These are phyloP conservation scores for Chytriomyces sp. DNA, from an alignment of 192 early-diverging fungal genomes.

Conservation along the genomic window DNA sequence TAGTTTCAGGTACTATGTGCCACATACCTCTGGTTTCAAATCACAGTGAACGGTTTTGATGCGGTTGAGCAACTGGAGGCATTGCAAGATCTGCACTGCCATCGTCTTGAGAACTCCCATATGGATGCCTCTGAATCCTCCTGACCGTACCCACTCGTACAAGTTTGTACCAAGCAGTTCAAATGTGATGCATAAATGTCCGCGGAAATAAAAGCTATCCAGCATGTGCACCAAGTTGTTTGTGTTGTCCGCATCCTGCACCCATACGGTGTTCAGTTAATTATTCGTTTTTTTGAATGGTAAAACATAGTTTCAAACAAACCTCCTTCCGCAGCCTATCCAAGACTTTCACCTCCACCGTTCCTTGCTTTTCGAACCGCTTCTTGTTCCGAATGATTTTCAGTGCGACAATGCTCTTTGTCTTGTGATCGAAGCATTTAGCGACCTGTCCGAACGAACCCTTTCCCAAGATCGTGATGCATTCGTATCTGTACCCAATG, in stretches of 20 bases:
- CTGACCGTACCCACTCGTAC: slow-evolving; percentile 95
- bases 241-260: slow-evolving; percentile 78
- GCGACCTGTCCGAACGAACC: slow-evolving; percentile 95
- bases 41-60: slow-evolving; percentile 93
- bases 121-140: slow-evolving; percentile 88
- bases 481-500: slow-evolving; percentile 90
- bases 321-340: slow-evolving; percentile 83
- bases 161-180: slow-evolving; percentile 93
- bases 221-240: slow-evolving; percentile 87
- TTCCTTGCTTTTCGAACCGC: slow-evolving; percentile 95
- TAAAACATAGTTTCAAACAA: slow-evolving; percentile 21
- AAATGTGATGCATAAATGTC: slow-evolving; percentile 93
- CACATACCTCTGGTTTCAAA: slow-evolving; percentile 90
- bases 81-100: slow-evolving; percentile 82
- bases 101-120: slow-evolving; percentile 76
- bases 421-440: slow-evolving; percentile 93
- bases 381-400: slow-evolving; percentile 98
- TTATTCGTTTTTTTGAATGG: not conserved
- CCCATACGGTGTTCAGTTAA: not conserved
- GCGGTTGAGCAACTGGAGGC: slow-evolving; percentile 73
- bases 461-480: slow-evolving; percentile 87
- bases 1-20: slow-evolving; percentile 14
- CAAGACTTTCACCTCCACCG: slow-evolving; percentile 94
- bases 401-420: slow-evolving; percentile 82
- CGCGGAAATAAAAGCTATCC: slow-evolving; percentile 92